A percentile compares a stretch with the other conserved stretches of the same genome.
These are phyloP conservation scores for Xenosphaeropsis pyriputrescens DNA, from an alignment of 2,329 filamentous ascomycete genomes.

Conservation along the genomic window DNA sequence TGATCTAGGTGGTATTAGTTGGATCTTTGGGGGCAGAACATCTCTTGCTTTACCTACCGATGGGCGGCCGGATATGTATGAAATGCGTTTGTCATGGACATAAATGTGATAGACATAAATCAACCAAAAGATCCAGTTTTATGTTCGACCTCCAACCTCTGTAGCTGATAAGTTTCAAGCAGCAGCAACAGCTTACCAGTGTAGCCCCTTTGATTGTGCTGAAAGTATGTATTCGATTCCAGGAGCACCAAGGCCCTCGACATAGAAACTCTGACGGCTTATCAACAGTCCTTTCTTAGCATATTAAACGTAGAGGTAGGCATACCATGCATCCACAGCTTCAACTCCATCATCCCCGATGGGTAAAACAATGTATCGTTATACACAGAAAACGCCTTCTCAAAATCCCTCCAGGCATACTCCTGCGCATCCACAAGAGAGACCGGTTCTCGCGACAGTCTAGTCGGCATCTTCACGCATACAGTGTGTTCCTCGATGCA, in stretches of 20 bases:
- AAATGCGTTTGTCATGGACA: slow-evolving; percentile 8
- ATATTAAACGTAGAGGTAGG: background rate
- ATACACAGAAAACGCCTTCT: slow-evolving; percentile 2
- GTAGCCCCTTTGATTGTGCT: slow-evolving; percentile 2
- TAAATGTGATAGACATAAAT: slow-evolving; percentile 10
- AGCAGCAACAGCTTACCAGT: background rate
- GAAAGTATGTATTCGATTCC: slow-evolving; percentile 3
- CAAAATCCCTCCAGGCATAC: slow-evolving; percentile 1
- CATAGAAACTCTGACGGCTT: background rate
- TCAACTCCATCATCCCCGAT: background rate
- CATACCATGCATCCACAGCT: slow-evolving; percentile 1
- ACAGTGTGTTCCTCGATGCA: slow-evolving; percentile 1
- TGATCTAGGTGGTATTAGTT: slow-evolving; percentile 1
- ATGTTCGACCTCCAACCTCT: slow-evolving; percentile 4
- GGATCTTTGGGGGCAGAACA: background rate
- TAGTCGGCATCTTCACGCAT: slow-evolving; percentile 1
- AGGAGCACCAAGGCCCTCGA: background rate
- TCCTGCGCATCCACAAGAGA: background rate
- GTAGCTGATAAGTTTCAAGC: slow-evolving; percentile 2
- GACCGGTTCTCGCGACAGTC: background rate
- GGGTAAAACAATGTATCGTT: slow-evolving; percentile 1
- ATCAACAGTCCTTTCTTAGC: no score
- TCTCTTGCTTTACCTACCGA: slow-evolving; percentile 5
- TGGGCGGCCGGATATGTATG: slow-evolving; percentile 7
- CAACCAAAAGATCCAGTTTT: slow-evolving; percentile 9